Conservation (phyloP, 331 rosid species). For the Telfairia occidentalis region DNA sequence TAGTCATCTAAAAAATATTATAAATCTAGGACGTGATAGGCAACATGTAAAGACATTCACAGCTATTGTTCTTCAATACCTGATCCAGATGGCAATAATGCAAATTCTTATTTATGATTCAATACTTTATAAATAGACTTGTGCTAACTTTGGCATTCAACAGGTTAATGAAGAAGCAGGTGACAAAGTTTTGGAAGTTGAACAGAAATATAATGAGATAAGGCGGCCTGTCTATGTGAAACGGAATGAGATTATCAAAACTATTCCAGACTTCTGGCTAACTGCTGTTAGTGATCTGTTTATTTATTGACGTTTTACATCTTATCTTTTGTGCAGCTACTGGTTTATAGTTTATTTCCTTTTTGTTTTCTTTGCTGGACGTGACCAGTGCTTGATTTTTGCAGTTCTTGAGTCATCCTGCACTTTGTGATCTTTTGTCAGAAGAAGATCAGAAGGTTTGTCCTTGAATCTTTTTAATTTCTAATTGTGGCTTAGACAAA, state of each 20-base stretch:
- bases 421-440: slow-evolving; percentile 52
- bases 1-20: not conserved
- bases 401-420: slow-evolving; percentile 91
- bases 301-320: not conserved
- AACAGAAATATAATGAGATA: slow-evolving; percentile 68
- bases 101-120: not conserved
- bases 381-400: slow-evolving; percentile 14
- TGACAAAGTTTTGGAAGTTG: slow-evolving; percentile 61
- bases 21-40: not conserved
- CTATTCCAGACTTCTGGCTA: slow-evolving; percentile 84
- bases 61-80: not conserved
- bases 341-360: not conserved
- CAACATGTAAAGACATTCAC: not conserved
- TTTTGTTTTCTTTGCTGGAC: not conserved
- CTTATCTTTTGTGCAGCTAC: not conserved
- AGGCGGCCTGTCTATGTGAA: slow-evolving; percentile 60
- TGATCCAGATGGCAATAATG: not conserved
- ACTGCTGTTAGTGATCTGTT: slow-evolving; percentile 59
- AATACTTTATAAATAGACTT: not conserved
- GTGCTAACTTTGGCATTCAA: slow-evolving; percentile 10
- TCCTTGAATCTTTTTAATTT: not conserved
- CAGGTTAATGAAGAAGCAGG: slow-evolving; percentile 65
- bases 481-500: not conserved
- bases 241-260: slow-evolving; percentile 58
- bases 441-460: slow-evolving; percentile 78